These are phyloP conservation scores for Talaromyces sp. DNA, from an alignment of 2,329 filamentous ascomycete genomes.

Conservation along the genomic window DNA sequence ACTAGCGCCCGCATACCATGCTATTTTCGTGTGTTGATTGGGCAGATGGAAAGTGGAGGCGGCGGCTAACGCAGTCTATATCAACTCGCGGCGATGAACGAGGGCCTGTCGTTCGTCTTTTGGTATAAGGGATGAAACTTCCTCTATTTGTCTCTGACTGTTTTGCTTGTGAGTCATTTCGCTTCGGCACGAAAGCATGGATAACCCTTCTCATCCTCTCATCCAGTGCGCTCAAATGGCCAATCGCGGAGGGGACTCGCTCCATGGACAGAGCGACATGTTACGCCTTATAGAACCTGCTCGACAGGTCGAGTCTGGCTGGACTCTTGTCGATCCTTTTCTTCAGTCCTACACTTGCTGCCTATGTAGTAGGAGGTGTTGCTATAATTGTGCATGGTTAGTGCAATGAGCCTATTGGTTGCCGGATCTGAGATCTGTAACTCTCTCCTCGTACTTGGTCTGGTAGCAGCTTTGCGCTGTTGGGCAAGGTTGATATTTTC, in stretches of 20 bases:
- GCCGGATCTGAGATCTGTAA: neutral
- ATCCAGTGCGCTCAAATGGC: too few species aligned
- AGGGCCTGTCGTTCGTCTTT: neutral
- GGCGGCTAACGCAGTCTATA: neutral
- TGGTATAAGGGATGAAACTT: neutral
- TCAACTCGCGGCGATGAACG: neutral
- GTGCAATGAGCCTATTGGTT: neutral
- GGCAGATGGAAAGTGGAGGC: neutral
- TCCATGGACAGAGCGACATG: neutral
- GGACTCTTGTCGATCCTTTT: neutral
- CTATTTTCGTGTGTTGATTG: neutral
- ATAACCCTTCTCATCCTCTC: neutral
- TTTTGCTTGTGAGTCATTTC: neutral
- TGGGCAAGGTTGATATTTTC: neutral
- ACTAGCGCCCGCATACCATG: neutral
- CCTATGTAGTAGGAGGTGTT: neutral
- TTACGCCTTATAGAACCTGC: too few species aligned
- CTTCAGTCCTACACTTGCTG: neutral
- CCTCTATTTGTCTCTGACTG: neutral
- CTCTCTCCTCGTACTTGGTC: neutral
- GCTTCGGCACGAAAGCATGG: neutral
- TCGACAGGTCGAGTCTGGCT: neutral
- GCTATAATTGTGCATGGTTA: slow-evolving; percentile 2
- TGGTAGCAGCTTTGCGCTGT: neutral
- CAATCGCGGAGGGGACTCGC: neutral